Evolutionary conservation across 2,329 filamentous ascomycete species (phyloP).

Genomic region (Fusarium torreyae): DNA sequence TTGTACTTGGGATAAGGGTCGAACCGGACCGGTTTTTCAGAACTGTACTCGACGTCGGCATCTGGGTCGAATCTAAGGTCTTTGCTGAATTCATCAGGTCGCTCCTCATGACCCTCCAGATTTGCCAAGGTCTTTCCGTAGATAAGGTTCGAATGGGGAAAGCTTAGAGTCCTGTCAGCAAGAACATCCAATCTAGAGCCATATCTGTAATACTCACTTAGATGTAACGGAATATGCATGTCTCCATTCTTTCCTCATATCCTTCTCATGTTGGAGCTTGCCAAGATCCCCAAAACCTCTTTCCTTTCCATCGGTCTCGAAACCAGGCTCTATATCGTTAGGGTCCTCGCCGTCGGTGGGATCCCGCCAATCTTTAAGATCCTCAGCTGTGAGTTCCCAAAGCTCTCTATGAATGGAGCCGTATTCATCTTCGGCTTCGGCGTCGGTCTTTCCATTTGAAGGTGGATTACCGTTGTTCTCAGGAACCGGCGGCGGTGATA

Average conservation of each 20-base stretch:
- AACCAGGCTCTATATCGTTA: constrained; percentile 55
- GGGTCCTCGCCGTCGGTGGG: constrained; percentile 55
- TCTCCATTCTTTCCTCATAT: constrained; percentile 60
- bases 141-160: constrained; percentile 65
- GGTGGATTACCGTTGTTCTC: constrained; percentile 19
- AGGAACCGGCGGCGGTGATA: constrained; percentile 1
- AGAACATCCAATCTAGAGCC: constrained; percentile 10
- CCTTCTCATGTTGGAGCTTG: constrained; percentile 59
- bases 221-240: constrained; percentile 59
- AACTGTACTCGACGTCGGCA: constrained; percentile 58
- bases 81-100: constrained; percentile 51
- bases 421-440: constrained; percentile 28
- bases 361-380: constrained; percentile 56
- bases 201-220: constrained; percentile 54
- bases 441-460: constrained; percentile 16
- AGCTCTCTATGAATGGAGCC: constrained; percentile 38
- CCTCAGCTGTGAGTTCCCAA: constrained; percentile 56
- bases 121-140: constrained; percentile 70
- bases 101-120: constrained; percentile 60
- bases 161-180: constrained; percentile 52
- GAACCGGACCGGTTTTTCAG: constrained; percentile 70
- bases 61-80: constrained; percentile 55
- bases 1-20: constrained; percentile 82
- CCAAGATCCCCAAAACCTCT: constrained; percentile 53
- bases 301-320: constrained; percentile 56